Base-by-base conservation (phyloP, 2,329 filamentous ascomycete genomes). In the Pseudopithomyces maydicus region DNA sequence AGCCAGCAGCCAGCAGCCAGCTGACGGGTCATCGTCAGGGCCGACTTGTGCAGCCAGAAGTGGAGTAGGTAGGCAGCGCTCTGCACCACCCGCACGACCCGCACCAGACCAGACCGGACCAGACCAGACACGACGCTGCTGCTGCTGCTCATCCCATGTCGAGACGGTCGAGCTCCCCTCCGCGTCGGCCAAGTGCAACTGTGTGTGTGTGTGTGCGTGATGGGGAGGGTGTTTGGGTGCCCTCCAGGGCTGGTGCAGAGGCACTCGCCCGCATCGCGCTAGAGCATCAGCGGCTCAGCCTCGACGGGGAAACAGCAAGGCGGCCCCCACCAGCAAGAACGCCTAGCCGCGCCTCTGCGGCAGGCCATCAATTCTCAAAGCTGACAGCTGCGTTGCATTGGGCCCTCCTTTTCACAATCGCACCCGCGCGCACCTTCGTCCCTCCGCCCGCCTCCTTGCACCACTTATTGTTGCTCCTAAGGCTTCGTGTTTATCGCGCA, bases 401-500 rank as follows among this genome's bases (percentile, higher is more conserved):
- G 35, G 11, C 23, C n/a, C 43, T 46, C 26, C 39, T 52, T 42
- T 46, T 22, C 17, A 32, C 43, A 20, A n/a, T 22, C 33, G 20
- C 38, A 41, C 38, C 54, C 48, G 42, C 33, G 15, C 33, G 23
- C n/a, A 23, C 33, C 46, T 49, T 23, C 46, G 19, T 12, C 41
- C n/a, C 17, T 43, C 43, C n/a, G n/a, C 17, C 43, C 14, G 10
- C 38, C n/a, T 26, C 10, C 26, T 29, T 29, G 26, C 26, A 29
- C 26, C 22, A 11, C 45, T 6, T 36, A 41, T 52, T 22, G 22
- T 57, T 46, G 22, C 14, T 41, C 39, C 57, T 57, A 57, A 51
- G 53, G 42, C 33, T 39, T 50, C 55, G 59, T 15, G 59, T 52
- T 61, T 55, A 56, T 32, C 65, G 68, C 61, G 63, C 62, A 57